A percentile compares a stretch with the other conserved stretches of the same genome.
Evolutionary conservation across 371 early-diverging fungal species (phyloP).

Genomic region (Zopfochytrium polystomum): DNA sequence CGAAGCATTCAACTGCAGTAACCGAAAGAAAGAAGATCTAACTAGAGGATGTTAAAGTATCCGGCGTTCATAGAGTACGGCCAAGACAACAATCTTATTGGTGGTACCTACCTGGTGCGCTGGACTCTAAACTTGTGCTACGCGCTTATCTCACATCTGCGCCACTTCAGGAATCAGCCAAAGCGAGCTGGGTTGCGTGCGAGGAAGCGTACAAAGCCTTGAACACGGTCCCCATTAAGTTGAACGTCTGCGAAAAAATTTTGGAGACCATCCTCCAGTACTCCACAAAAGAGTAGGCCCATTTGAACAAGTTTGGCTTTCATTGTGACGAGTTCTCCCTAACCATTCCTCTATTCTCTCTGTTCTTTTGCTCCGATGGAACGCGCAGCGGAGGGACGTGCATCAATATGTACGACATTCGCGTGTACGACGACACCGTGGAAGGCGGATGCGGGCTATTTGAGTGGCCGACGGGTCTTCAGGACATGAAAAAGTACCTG

Average conservation of each 20-base stretch:
- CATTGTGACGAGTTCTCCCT: background rate
- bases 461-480: conserved; percentile 70
- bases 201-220: conserved; percentile 6
- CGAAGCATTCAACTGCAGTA: conserved; percentile 1
- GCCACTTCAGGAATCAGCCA: no score
- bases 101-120: conserved; percentile 31
- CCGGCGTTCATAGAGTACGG: conserved; percentile 35
- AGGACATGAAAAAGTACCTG: conserved; percentile 60
- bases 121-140: conserved; percentile 3
- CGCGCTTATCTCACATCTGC: no score
- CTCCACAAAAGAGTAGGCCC: conserved; percentile 18
- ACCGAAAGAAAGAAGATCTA: background rate
- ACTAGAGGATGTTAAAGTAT: conserved; percentile 29
- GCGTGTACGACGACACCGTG: conserved; percentile 60
- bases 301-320: background rate
- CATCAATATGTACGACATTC: conserved; percentile 80
- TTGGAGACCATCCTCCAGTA: conserved; percentile 28
- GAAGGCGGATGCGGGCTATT: conserved; percentile 59
- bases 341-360: background rate
- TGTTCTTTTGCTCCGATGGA: no score
- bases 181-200: conserved; percentile 16
- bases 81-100: conserved; percentile 30
- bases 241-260: conserved; percentile 37
- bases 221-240: conserved; percentile 13
- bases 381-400: conserved; percentile 50